Percentiles rank a stretch among this genome's conserved stretches.
Evolutionary conservation across 306 rosid species (phyloP).

Genomic region (Prinsepia uniflora): DNA sequence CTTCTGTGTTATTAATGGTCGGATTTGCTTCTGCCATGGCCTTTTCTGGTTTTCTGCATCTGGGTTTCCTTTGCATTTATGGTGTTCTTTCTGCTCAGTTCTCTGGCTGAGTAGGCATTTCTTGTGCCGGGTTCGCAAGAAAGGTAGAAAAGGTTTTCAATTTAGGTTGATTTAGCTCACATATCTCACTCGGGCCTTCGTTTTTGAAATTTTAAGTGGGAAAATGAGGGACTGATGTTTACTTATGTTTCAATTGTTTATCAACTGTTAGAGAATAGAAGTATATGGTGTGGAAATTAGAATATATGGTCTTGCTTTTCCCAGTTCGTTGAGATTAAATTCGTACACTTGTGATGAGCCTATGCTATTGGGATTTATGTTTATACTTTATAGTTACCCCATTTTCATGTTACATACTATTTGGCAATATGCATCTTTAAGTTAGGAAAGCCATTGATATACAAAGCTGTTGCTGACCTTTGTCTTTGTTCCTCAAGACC

Average conservation of each 20-base stretch:
- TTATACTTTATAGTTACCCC: not conserved
- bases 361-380: not conserved
- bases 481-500: slow-evolving; percentile 7
- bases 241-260: not conserved
- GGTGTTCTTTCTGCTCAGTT: not conserved
- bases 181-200: not conserved
- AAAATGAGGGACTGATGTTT: not conserved
- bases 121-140: not conserved
- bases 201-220: not conserved
- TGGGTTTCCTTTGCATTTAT: slow-evolving; percentile 17
- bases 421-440: not conserved
- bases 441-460: not conserved
- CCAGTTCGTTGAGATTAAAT: not conserved
- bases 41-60: slow-evolving; percentile 13
- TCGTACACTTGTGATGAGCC: not conserved
- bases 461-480: not conserved
- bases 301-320: not conserved
- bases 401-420: not conserved
- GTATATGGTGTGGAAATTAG: not conserved
- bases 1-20: not conserved
- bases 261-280: not conserved
- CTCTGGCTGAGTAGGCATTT: not conserved
- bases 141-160: not conserved
- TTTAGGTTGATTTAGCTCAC: not conserved
- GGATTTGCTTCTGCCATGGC: slow-evolving; percentile 17